These are phyloP conservation scores for Backusella liffmaniae DNA, from an alignment of 192 early-diverging fungal species.

Conservation along the genomic window DNA sequence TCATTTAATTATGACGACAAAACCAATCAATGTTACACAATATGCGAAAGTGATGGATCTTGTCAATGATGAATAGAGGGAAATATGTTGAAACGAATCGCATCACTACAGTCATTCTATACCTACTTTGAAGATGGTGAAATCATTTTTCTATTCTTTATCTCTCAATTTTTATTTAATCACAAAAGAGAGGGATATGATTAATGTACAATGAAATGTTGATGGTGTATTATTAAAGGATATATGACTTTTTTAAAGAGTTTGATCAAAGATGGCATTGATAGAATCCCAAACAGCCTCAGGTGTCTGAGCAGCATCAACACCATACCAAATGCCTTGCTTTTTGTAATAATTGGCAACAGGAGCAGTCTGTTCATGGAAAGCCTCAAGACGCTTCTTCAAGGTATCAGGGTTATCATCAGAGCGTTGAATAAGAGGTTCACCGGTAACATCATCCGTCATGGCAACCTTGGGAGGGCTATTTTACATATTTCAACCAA, in stretches of 20 bases:
- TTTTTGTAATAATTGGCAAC: conserved; percentile 90
- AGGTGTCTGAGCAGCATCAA: conserved; percentile 92
- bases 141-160: too few relatives aligned
- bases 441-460: conserved; percentile 96
- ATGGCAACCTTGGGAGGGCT: conserved; percentile 89
- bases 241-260: conserved; percentile 17
- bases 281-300: conserved; percentile 87
- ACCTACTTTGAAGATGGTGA: too few relatives aligned
- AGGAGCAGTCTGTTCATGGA: conserved; percentile 80
- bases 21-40: not conserved
- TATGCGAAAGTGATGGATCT: not conserved
- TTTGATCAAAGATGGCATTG: conserved; percentile 81
- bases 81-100: too few relatives aligned
- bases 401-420: conserved; percentile 96
- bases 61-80: too few relatives aligned
- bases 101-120: too few relatives aligned
- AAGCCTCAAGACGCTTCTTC: conserved; percentile 84
- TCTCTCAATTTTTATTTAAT: not conserved
- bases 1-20: not conserved
- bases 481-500: not conserved
- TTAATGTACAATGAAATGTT: not conserved
- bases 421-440: conserved; percentile 95
- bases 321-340: conserved; percentile 87
- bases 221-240: not conserved
- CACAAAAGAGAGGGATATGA: not conserved